A percentile compares a stretch with the other conserved stretches of the same genome.
These are phyloP conservation scores for Anthostomella pinea DNA, from an alignment of 2,329 filamentous ascomycete genomes.

Conservation along the genomic window DNA sequence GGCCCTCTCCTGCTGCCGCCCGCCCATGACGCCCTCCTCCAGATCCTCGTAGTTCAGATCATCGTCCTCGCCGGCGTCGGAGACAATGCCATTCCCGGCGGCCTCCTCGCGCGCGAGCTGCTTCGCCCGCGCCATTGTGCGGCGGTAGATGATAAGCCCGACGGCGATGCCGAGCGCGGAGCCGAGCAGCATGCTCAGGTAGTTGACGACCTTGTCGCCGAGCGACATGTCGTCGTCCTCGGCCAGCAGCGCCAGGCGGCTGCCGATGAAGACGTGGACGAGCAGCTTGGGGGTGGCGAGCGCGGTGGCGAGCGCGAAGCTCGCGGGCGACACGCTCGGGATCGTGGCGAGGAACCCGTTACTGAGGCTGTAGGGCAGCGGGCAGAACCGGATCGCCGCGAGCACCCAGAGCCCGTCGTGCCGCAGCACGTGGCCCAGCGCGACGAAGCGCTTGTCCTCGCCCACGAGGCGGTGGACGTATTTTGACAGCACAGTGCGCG, in stretches of 20 bases:
- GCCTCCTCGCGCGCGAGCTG: slow-evolving; percentile 52
- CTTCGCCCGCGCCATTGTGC: slow-evolving; percentile 61
- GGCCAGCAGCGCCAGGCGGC: slow-evolving; percentile 76
- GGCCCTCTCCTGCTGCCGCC: slow-evolving; percentile 20
- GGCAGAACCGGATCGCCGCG: slow-evolving; percentile 88
- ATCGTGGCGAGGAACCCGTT: slow-evolving; percentile 95
- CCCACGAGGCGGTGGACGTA: slow-evolving; percentile 82
- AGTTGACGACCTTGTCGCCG: slow-evolving; percentile 77
- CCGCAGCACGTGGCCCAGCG: slow-evolving; percentile 81
- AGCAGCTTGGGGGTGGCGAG: slow-evolving; percentile 82
- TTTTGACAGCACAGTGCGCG: slow-evolving; percentile 70
- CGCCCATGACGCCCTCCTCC: slow-evolving; percentile 39
- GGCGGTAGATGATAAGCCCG: slow-evolving; percentile 80
- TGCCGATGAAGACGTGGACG: slow-evolving; percentile 90
- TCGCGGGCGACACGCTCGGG: slow-evolving; percentile 73
- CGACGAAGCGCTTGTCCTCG: slow-evolving; percentile 81
- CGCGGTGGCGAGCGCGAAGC: slow-evolving; percentile 79
- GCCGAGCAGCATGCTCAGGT: slow-evolving; percentile 73
- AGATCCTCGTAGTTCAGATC: slow-evolving; percentile 41
- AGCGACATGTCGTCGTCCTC: slow-evolving; percentile 81
- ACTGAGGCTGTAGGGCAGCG: slow-evolving; percentile 85
- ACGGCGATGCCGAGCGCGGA: slow-evolving; percentile 69
- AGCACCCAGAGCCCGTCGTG: slow-evolving; percentile 87
- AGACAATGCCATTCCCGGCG: slow-evolving; percentile 35
- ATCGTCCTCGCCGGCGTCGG: slow-evolving; percentile 24